phyloP scores from a whole-genome alignment of 148 eudicot species.

The Fagopyrum homotropicum region DNA sequence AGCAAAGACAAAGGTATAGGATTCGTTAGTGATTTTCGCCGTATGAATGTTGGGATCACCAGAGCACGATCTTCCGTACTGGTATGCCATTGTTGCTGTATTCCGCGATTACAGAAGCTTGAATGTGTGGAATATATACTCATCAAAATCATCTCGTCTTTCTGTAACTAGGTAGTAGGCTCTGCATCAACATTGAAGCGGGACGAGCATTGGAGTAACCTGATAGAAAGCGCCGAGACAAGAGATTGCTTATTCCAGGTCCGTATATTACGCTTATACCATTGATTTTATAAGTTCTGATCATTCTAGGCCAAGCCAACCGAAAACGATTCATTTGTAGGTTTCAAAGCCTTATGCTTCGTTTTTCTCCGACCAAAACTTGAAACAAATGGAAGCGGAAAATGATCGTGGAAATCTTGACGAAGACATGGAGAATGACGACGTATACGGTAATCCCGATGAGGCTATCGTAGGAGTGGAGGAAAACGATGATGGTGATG shows the following conservation, averaged over 20 bases:
- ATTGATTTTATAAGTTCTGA: not conserved
- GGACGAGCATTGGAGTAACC: conserved; percentile 80
- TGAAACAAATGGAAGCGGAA: conserved; percentile 39
- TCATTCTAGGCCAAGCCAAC: not conserved
- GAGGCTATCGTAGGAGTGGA: conserved; percentile 30
- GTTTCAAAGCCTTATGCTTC: conserved; percentile 72
- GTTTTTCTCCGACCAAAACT: conserved; percentile 49
- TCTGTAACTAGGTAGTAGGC: conserved; percentile 65
- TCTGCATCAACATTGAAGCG: conserved; percentile 69
- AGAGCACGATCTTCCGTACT: conserved; percentile 87
- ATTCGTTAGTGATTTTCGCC: conserved; percentile 71
- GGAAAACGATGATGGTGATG: conserved; percentile 31
- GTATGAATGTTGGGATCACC: conserved; percentile 98
- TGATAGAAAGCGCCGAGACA: conserved; percentile 65
- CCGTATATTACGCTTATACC: not conserved
- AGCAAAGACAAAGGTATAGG: conserved; percentile 73
- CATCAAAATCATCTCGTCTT: not conserved
- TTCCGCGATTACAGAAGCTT: not conserved
- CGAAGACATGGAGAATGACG: conserved; percentile 26
- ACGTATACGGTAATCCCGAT: conserved; percentile 27
- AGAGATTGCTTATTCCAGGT: conserved; percentile 62
- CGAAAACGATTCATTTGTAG: conserved; percentile 25
- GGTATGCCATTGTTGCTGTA: conserved; percentile 38
- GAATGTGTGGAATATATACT: not conserved
- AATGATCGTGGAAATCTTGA: conserved; percentile 13